A percentile compares a stretch with the other conserved stretches of the same genome.
These are phyloP conservation scores for Maudiozyma turicensis DNA, from an alignment of 805 yeast species.

Conservation along the genomic window DNA sequence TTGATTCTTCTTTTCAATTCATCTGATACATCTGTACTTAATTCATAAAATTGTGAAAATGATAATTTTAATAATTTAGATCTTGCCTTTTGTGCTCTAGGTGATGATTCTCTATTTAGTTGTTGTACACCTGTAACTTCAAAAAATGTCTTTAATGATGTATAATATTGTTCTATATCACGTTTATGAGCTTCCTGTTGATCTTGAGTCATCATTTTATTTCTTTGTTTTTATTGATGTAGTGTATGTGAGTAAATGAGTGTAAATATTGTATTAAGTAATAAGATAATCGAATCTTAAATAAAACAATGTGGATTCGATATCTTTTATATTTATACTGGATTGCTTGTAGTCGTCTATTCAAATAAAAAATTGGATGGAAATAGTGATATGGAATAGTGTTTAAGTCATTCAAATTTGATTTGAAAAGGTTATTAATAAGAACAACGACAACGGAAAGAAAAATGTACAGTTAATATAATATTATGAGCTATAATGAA, in stretches of 20 bases:
- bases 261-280: neutral
- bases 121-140: conserved; percentile 21
- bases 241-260: neutral
- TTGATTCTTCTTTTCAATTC: conserved; percentile 74
- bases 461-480: too few relatives aligned
- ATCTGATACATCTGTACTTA: conserved; percentile 90
- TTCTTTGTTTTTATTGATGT: neutral
- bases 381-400: too few relatives aligned
- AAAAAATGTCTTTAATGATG: conserved; percentile 21
- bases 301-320: too few relatives aligned
- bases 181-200: conserved; percentile 7
- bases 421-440: too few relatives aligned
- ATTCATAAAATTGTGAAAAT: conserved; percentile 72
- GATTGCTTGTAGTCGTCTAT: too few relatives aligned
- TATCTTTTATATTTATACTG: too few relatives aligned
- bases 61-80: conserved; percentile 77
- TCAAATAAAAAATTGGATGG: too few relatives aligned
- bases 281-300: neutral
- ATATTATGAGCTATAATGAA: too few relatives aligned
- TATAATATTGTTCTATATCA: conserved; percentile 20
- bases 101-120: conserved; percentile 27
- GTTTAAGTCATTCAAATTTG: too few relatives aligned
- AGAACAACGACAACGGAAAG: too few relatives aligned
- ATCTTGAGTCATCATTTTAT: neutral
- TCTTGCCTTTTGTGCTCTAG: conserved; percentile 70